Evolutionary conservation across 495 filamentous ascomycete genomes (phyloP).

Genomic region (Xylaria cubensis): DNA sequence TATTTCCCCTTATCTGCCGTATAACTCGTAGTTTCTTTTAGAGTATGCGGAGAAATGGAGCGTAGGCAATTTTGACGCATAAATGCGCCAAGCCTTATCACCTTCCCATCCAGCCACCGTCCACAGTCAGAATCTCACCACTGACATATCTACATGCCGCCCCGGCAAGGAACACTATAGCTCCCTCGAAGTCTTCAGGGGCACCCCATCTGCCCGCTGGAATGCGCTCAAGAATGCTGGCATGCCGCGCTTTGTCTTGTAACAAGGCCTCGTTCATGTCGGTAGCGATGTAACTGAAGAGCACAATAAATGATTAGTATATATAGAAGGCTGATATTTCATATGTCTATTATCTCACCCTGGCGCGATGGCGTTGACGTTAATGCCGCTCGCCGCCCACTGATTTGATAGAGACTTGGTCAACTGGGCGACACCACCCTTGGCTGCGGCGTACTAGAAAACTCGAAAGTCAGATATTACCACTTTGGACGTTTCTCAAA

Average conservation of each 20-base stretch:
- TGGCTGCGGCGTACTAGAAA: slow-evolving; percentile 67
- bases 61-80: background rate
- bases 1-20: background rate
- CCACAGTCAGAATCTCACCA: slow-evolving; percentile 73
- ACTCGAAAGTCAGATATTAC: background rate
- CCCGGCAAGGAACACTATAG: slow-evolving; percentile 71
- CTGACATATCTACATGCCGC: slow-evolving; percentile 70
- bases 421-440: slow-evolving; percentile 68
- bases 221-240: slow-evolving; percentile 73
- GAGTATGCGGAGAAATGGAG: background rate
- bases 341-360: slow-evolving; percentile 43
- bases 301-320: background rate
- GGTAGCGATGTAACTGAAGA: slow-evolving; percentile 3
- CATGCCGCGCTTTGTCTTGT: slow-evolving; percentile 64
- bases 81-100: slow-evolving; percentile 10
- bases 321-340: background rate
- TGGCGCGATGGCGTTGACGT: slow-evolving; percentile 75
- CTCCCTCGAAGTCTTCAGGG: slow-evolving; percentile 79
- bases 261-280: slow-evolving; percentile 56
- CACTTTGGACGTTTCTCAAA: too few species aligned
- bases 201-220: slow-evolving; percentile 75
- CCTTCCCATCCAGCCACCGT: slow-evolving; percentile 83
- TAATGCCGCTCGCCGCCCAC: slow-evolving; percentile 68
- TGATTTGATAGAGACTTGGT: slow-evolving; percentile 74
- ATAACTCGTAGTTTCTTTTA: background rate